Conservation (phyloP, 2,329 filamentous ascomycete genomes). For the Trichoderma sp. region DNA sequence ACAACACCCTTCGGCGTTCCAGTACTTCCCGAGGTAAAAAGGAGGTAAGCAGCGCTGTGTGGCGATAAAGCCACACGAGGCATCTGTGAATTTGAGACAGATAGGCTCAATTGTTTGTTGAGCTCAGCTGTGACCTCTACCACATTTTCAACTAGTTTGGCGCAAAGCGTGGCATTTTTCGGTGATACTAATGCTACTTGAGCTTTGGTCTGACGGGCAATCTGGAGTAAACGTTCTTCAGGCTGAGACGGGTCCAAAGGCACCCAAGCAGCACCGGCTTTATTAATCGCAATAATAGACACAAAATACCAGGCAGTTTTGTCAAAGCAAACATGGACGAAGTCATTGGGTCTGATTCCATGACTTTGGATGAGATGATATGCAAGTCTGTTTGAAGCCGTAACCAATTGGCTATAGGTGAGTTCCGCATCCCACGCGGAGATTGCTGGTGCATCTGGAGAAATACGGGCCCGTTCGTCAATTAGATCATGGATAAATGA, state of each 20-base stretch:
- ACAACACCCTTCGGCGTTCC: conserved; percentile 25
- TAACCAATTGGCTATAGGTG: conserved; percentile 37
- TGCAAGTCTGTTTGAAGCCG: conserved; percentile 16
- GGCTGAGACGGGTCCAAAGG: conserved; percentile 19
- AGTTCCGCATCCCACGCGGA: conserved; percentile 26
- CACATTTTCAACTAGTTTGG: neutral
- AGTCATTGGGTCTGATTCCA: conserved; percentile 17
- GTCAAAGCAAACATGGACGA: conserved; percentile 14
- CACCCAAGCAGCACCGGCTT: conserved; percentile 21
- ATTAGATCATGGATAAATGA: conserved; percentile 4
- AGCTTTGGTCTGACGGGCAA: neutral
- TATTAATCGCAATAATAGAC: conserved; percentile 21
- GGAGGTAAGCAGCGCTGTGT: conserved; percentile 21
- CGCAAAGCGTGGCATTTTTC: neutral
- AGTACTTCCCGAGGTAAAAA: conserved; percentile 22
- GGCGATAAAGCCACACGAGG: neutral
- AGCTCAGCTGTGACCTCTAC: neutral
- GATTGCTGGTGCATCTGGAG: conserved; percentile 4
- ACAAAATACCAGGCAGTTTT: conserved; percentile 20
- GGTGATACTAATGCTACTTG: neutral
- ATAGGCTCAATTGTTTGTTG: neutral
- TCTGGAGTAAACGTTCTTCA: neutral
- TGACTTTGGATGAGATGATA: neutral
- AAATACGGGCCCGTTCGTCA: neutral
- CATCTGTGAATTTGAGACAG: rapidly evolving